Conservation (phyloP, 106 monocot species). For the Agapanthus africanus region DNA sequence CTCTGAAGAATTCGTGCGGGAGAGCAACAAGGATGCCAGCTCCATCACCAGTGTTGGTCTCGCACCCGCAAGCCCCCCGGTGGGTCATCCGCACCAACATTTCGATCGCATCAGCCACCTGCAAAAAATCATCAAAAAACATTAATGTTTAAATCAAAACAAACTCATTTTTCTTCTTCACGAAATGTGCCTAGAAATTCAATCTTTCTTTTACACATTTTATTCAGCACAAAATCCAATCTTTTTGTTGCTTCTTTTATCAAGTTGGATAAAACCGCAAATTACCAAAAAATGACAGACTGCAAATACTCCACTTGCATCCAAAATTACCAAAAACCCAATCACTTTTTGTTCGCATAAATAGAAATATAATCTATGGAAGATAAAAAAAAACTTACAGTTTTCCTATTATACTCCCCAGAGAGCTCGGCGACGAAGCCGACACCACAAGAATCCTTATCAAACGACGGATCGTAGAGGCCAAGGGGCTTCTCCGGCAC, state of each 20-base stretch:
- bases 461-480: conserved; percentile 77
- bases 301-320: too few species aligned
- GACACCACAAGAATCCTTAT: conserved; percentile 95
- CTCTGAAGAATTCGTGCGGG: conserved; percentile 77
- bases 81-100: conserved; percentile 96
- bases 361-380: too few species aligned
- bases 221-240: too few species aligned
- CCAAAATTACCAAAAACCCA: too few species aligned
- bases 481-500: conserved; percentile 92
- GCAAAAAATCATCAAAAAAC: conserved; percentile 23
- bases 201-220: too few species aligned
- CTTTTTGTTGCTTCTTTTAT: too few species aligned
- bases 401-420: conserved; percentile 64
- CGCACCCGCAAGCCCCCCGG: conserved; percentile 96
- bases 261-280: too few species aligned
- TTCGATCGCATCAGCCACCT: conserved; percentile 87
- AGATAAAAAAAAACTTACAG: conserved; percentile 34
- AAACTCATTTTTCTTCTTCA: too few species aligned
- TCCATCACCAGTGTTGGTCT: conserved; percentile 96
- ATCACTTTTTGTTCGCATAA: too few species aligned
- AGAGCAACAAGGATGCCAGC: conserved; percentile 93
- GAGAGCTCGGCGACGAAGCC: conserved; percentile 95
- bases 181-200: too few species aligned
- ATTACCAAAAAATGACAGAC: too few species aligned
- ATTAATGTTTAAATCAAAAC: not conserved